Evolutionary conservation across 768 basidiomycete genomes (phyloP).

Genomic region (Tephrocybe rancida): DNA sequence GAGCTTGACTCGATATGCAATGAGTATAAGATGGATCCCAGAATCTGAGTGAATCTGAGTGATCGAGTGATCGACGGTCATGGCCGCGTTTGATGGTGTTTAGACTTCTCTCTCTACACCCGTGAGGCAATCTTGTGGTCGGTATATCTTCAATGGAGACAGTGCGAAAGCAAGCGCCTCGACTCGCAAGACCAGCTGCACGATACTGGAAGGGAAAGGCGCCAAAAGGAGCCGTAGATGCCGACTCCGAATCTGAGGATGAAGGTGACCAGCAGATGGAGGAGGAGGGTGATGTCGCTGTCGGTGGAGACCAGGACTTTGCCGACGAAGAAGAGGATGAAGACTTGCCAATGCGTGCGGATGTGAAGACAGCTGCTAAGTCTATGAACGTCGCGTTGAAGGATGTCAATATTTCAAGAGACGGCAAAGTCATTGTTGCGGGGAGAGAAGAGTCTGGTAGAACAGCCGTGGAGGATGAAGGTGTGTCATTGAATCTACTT

Average conservation of each 20-base stretch:
- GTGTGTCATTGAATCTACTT: slow-evolving; percentile 23
- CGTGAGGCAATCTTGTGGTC: background rate
- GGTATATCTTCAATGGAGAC: slow-evolving; percentile 25
- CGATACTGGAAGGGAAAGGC: slow-evolving; percentile 93
- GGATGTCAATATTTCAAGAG: slow-evolving; percentile 80
- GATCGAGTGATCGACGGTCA: too few species aligned
- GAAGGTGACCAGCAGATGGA: slow-evolving; percentile 46
- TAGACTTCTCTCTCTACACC: slow-evolving; percentile 7
- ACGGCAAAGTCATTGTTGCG: slow-evolving; percentile 79
- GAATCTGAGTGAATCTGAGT: too few species aligned
- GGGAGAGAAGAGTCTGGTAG: slow-evolving; percentile 79
- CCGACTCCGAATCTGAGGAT: slow-evolving; percentile 67
- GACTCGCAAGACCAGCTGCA: slow-evolving; percentile 77
- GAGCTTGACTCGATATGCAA: too few species aligned
- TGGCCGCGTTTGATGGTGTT: slow-evolving; percentile 15
- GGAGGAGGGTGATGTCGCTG: slow-evolving; percentile 60
- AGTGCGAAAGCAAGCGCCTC: slow-evolving; percentile 69
- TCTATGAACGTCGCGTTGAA: slow-evolving; percentile 75
- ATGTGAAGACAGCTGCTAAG: slow-evolving; percentile 38
- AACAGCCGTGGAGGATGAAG: slow-evolving; percentile 61
- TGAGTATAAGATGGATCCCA: too few species aligned
- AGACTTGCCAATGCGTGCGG: slow-evolving; percentile 40
- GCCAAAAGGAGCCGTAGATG: slow-evolving; percentile 69
- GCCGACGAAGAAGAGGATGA: slow-evolving; percentile 44
- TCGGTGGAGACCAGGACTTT: slow-evolving; percentile 60